Evolutionary conservation across 805 yeast genomes (phyloP).

Genomic region (Ogataea minuta): DNA sequence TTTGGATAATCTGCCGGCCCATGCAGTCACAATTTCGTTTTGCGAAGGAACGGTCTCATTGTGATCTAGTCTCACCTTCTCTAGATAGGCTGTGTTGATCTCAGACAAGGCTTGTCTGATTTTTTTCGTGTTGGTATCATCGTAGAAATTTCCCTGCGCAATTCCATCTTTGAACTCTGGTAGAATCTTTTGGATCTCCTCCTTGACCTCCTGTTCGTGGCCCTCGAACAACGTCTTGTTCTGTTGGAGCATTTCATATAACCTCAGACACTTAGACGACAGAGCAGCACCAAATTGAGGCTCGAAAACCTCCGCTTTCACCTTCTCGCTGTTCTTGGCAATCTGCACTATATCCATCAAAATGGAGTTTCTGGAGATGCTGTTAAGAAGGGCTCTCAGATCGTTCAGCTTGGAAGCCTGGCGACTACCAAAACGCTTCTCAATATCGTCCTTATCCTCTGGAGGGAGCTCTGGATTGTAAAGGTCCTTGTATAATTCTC

Average conservation of each 20-base stretch:
- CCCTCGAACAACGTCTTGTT: conserved; percentile 25
- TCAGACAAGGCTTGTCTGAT: conserved; percentile 35
- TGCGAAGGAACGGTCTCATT: conserved; percentile 26
- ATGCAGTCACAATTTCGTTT: conserved; percentile 34
- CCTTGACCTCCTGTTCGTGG: conserved; percentile 40
- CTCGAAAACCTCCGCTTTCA: conserved; percentile 34
- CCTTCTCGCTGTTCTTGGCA: conserved; percentile 21
- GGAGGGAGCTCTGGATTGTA: conserved; percentile 20
- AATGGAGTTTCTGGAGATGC: conserved; percentile 46
- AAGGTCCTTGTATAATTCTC: conserved; percentile 27
- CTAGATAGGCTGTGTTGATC: conserved; percentile 32
- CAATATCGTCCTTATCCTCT: conserved; percentile 14
- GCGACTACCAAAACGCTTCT: conserved; percentile 33
- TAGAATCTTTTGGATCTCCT: conserved; percentile 47
- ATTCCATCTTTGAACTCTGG: conserved; percentile 32
- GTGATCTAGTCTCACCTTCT: conserved; percentile 31
- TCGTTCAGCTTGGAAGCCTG: conserved; percentile 35
- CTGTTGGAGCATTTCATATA: conserved; percentile 32
- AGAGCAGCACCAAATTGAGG: conserved; percentile 36
- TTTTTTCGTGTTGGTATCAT: conserved; percentile 32
- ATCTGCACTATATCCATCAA: conserved; percentile 42
- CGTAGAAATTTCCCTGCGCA: conserved; percentile 28
- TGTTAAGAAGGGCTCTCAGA: conserved; percentile 32
- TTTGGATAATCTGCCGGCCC: conserved; percentile 46
- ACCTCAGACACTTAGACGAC: conserved; percentile 34